Conservation (phyloP, 2,329 filamentous ascomycete species). For the Coniochaeta hoffmannii region DNA sequence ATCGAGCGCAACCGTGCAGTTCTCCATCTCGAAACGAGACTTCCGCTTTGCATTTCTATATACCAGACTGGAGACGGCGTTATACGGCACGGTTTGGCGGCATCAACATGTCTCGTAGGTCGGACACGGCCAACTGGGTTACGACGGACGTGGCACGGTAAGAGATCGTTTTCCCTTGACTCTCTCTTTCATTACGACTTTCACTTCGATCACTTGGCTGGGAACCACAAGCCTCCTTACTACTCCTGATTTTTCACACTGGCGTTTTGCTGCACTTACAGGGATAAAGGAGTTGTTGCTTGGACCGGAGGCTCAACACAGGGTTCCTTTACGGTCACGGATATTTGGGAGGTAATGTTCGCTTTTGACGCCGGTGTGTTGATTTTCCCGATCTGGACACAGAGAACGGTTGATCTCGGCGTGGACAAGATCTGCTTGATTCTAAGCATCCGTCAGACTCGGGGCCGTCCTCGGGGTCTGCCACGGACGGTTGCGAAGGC, state of each 20-base stretch:
- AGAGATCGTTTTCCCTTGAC: neutral
- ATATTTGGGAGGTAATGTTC: neutral
- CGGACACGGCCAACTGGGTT: neutral
- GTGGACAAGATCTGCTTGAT: neutral
- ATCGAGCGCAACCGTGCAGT: neutral
- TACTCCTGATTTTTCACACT: no score
- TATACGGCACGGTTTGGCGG: neutral
- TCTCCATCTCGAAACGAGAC: no score
- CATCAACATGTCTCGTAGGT: neutral
- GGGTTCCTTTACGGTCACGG: neutral
- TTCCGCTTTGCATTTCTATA: neutral
- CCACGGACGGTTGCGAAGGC: neutral
- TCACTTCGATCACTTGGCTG: neutral
- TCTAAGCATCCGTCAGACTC: neutral
- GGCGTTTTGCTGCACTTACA: neutral
- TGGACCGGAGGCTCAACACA: neutral
- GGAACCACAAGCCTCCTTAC: no score
- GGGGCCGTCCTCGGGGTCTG: neutral
- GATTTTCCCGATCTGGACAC: neutral
- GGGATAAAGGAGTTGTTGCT: constrained; percentile 1
- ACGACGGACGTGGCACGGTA: neutral
- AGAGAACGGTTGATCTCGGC: neutral
- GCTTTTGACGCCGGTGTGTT: neutral
- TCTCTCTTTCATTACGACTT: neutral
- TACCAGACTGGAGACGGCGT: neutral